These are phyloP conservation scores for Skeletonema marinoi DNA, from an alignment of 108 stramenopile genomes.

Conservation along the genomic window DNA sequence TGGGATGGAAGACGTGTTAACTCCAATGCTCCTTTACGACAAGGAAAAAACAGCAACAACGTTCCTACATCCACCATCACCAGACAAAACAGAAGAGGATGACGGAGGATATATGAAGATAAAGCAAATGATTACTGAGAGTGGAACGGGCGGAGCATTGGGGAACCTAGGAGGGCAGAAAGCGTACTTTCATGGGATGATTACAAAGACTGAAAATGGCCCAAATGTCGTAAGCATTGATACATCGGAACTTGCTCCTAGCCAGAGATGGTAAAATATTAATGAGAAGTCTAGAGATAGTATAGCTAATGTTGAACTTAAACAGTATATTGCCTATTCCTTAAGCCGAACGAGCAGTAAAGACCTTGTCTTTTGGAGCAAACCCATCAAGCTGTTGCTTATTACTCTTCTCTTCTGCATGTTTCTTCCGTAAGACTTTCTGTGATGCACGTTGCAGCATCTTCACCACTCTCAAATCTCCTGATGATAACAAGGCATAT, in stretches of 20 bases:
- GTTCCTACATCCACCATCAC: slow-evolving; percentile 67
- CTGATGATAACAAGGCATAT: not conserved
- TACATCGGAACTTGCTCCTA: slow-evolving; percentile 43
- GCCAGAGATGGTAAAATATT: slow-evolving; percentile 43
- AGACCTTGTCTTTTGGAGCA: not conserved
- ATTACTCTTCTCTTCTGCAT: not conserved
- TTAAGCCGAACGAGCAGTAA: not conserved
- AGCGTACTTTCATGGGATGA: slow-evolving; percentile 62
- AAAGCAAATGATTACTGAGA: slow-evolving; percentile 37
- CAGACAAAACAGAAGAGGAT: slow-evolving; percentile 21
- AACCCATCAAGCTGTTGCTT: not conserved
- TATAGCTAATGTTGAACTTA: not conserved
- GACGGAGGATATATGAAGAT: slow-evolving; percentile 65
- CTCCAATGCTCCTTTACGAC: slow-evolving; percentile 73
- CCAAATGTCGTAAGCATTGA: slow-evolving; percentile 47
- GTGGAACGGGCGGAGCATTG: slow-evolving; percentile 52
- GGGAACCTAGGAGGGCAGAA: slow-evolving; percentile 59
- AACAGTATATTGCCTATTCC: not conserved
- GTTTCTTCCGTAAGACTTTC: not conserved
- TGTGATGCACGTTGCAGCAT: not conserved
- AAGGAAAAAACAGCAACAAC: slow-evolving; percentile 49
- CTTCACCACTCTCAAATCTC: not conserved
- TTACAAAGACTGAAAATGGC: slow-evolving; percentile 31
- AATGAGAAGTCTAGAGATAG: not conserved
- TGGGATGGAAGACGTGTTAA: slow-evolving; percentile 28